Base-by-base conservation (phyloP, 2,329 filamentous ascomycete species). In the Cytospora chrysosperma region DNA sequence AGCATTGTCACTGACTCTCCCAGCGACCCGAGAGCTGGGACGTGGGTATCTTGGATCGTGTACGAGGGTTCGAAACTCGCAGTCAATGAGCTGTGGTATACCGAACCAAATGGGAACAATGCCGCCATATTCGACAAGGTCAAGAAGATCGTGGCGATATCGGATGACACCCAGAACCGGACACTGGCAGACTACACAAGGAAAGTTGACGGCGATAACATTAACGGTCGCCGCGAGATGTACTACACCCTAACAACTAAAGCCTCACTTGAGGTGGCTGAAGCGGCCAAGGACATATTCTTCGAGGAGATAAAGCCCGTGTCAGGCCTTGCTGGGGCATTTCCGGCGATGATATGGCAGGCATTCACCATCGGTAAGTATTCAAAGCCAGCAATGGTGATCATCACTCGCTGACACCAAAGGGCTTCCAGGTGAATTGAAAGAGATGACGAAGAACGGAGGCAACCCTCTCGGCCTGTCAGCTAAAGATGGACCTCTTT, bases 41-140 rank as follows among this genome's bases (percentile, higher is more conserved):
- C 75, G n/a, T 73, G 70, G 60, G 72, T 75, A 55, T 69, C 70
- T 13, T 73, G 69, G 57, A 37, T 57, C 2, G 28, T 70, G 57
- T 58, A 59, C 61, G 49, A 56, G 32, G 66, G 67, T 27, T 37
- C 61, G 32, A 68, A 69, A 52, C 51, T 77, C n/a, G 71, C 70
- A 4, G 65, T 69, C 1, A 70, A 72, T 1, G 69, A 75, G 13
- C 63, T 80, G 2, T 76, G 75, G 55, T 78, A 81, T 62, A 68
- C 73, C 0, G 70, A 76, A 52, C 71, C 77, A 12, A 60, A 68
- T n/a, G 71, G 71, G 21, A 65, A 68, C 9, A 67, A 76, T 12
- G 74, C 77, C 0, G 60, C 71, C 0, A 75, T 78, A 30, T 79
- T 76, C 62, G 60, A 72, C 21, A 70, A 72, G n/a, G 80, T 75